These are phyloP conservation scores for Alternaria sp. DNA, from an alignment of 2,329 filamentous ascomycete genomes.

Conservation along the genomic window DNA sequence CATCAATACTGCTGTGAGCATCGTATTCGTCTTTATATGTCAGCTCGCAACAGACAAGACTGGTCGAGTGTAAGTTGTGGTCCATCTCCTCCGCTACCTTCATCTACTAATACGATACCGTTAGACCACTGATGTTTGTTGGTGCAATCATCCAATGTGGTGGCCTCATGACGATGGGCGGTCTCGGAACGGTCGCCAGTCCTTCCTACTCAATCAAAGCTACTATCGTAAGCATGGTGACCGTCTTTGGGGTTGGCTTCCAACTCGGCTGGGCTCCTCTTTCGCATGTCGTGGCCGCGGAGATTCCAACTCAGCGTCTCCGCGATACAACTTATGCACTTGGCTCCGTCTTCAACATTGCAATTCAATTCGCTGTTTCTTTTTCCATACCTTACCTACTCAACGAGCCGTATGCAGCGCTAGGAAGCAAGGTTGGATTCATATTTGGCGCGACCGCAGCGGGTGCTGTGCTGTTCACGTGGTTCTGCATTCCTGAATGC, in stretches of 20 bases:
- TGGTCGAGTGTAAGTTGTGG: neutral
- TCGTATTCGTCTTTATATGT: neutral
- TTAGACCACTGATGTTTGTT: neutral
- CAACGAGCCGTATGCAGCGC: neutral
- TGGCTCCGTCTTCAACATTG: slow-evolving; percentile 1
- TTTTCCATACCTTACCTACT: slow-evolving; percentile 1
- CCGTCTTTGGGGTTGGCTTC: neutral
- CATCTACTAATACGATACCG: neutral
- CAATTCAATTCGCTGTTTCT: neutral
- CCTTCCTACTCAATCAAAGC: neutral
- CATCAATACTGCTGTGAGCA: neutral
- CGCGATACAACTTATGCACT: neutral
- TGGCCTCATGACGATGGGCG: neutral
- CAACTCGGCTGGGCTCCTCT: neutral
- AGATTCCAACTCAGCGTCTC: neutral
- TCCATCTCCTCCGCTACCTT: neutral
- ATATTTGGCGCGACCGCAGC: neutral
- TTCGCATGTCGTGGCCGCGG: neutral
- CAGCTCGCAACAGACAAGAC: neutral
- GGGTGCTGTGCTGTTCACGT: neutral
- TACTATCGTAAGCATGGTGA: neutral
- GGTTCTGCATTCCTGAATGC: neutral
- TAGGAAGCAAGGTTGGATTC: neutral
- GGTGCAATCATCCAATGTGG: neutral
- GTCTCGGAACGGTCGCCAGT: neutral